phyloP scores from a whole-genome alignment of 208 protist genomes.

The Wallacemonas rigidus region DNA sequence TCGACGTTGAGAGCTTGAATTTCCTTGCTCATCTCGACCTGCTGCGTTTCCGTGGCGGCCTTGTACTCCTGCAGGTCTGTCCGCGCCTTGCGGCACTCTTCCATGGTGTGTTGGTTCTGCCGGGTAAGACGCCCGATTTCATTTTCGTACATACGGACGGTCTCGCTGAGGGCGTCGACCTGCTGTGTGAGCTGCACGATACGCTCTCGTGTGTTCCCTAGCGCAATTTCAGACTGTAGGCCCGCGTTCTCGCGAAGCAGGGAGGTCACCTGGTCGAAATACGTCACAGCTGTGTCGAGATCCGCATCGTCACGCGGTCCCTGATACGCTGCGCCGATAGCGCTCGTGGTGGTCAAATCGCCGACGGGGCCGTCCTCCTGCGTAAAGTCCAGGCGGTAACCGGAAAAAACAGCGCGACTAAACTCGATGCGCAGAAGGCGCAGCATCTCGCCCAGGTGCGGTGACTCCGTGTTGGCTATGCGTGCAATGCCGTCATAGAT shows the following conservation, averaged over 20 bases:
- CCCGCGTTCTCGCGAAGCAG: slow-evolving; percentile 73
- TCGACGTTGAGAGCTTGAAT: slow-evolving; percentile 72
- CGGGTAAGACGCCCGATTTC: slow-evolving; percentile 69
- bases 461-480: slow-evolving; percentile 34
- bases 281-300: slow-evolving; percentile 33
- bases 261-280: slow-evolving; percentile 77
- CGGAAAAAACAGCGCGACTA: slow-evolving; percentile 71
- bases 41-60: slow-evolving; percentile 21
- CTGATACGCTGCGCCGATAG: not conserved
- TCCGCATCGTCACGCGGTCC: slow-evolving; percentile 10
- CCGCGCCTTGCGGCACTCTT: slow-evolving; percentile 47
- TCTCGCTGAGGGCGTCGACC: slow-evolving; percentile 53
- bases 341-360: not conserved
- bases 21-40: slow-evolving; percentile 48
- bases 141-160: slow-evolving; percentile 60
- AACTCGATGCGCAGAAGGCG: slow-evolving; percentile 88
- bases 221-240: slow-evolving; percentile 49
- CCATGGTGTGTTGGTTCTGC: slow-evolving; percentile 61
- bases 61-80: slow-evolving; percentile 40
- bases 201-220: slow-evolving; percentile 55
- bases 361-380: slow-evolving; percentile 10
- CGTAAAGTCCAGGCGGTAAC: slow-evolving; percentile 14
- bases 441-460: slow-evolving; percentile 63
- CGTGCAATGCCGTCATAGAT: slow-evolving; percentile 65
- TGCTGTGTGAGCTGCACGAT: slow-evolving; percentile 51